These are phyloP conservation scores for Chlorella variabilis DNA, from an alignment of 163 green algal species.

Conservation along the genomic window DNA sequence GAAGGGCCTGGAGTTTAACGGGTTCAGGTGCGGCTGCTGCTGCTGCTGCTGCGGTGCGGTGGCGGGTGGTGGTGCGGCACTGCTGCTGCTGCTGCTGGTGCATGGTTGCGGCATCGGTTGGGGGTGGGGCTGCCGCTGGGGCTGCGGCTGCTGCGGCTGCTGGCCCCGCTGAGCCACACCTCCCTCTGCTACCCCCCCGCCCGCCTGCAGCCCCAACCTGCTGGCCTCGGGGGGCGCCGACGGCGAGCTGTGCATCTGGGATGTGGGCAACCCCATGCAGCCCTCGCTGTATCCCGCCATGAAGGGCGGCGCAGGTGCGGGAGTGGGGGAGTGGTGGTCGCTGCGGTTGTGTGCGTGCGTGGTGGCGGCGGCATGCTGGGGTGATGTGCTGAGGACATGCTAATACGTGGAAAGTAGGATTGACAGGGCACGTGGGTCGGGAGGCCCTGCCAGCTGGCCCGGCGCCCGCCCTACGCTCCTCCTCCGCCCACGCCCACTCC, in stretches of 20 bases:
- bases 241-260: slow-evolving; percentile 96
- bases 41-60: background rate
- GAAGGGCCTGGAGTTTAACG: slow-evolving; percentile 94
- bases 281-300: slow-evolving; percentile 84
- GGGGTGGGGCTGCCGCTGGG: background rate
- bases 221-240: slow-evolving; percentile 95
- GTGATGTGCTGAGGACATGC: no score
- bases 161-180: no score
- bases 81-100: background rate
- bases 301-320: slow-evolving; percentile 59
- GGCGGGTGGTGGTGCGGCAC: background rate
- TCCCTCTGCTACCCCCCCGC: background rate
- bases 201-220: slow-evolving; percentile 74
- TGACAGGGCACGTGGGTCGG: no score
- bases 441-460: no score
- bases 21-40: slow-evolving; percentile 63
- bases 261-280: slow-evolving; percentile 82
- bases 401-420: no score
- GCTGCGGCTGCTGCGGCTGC: background rate
- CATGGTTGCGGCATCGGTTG: background rate
- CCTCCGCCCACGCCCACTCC: no score
- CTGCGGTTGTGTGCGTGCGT: no score
- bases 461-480: no score
- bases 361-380: no score
- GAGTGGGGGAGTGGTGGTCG: background rate